Conservation (phyloP, 805 yeast genomes). For the Wickerhamiella cacticola region DNA sequence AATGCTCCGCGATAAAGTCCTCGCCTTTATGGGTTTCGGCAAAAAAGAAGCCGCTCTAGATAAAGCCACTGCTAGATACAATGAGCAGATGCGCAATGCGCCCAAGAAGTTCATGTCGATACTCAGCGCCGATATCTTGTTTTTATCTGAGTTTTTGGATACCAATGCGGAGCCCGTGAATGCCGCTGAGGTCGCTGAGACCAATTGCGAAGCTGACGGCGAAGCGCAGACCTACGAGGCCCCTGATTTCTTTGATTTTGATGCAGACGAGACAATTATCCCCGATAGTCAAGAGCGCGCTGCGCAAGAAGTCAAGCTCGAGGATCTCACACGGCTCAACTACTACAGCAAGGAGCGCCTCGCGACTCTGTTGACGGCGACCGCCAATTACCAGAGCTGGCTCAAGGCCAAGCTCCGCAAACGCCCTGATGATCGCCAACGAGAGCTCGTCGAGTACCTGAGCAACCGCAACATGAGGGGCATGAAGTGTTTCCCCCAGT, state of each 20-base stretch:
- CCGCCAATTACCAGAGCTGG: conserved; percentile 4
- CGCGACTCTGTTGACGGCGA: background rate
- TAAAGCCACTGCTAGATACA: background rate
- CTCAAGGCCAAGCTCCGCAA: background rate
- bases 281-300: conserved; percentile 1
- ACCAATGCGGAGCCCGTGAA: too few species aligned
- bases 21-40: background rate
- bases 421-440: background rate
- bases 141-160: background rate
- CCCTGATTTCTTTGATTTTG: background rate
- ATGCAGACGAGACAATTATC: background rate
- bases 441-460: background rate
- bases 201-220: background rate
- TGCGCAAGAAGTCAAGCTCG: background rate
- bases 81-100: background rate
- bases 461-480: background rate
- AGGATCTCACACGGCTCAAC: background rate
- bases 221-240: background rate
- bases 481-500: background rate
- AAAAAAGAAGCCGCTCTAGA: background rate
- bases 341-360: conserved; percentile 3
- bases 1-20: conserved; percentile 5
- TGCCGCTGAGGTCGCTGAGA: too few species aligned
- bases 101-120: background rate
- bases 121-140: background rate